These are phyloP conservation scores for Backusella macrospora DNA, from an alignment of 192 early-diverging fungal genomes.

Conservation along the genomic window DNA sequence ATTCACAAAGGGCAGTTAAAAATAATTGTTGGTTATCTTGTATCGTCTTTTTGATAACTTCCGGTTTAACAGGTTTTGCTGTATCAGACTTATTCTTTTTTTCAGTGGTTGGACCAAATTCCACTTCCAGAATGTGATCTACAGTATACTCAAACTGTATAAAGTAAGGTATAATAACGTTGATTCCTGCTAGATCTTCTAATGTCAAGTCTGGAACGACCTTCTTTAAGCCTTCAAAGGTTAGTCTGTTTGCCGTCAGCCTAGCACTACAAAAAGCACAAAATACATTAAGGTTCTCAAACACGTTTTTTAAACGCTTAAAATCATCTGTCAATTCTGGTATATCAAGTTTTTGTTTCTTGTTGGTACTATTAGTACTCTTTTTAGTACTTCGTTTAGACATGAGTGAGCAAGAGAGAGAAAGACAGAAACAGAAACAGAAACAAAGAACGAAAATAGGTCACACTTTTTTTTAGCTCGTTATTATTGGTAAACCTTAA, in stretches of 20 bases:
- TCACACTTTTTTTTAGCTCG: not conserved
- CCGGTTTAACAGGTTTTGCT: not conserved
- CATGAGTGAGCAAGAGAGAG: not conserved
- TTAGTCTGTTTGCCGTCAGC: slow-evolving; percentile 10
- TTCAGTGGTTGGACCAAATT: not conserved
- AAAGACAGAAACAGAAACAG: not conserved
- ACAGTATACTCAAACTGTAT: not conserved
- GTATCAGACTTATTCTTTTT: not conserved
- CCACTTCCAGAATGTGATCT: not conserved
- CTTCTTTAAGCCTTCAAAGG: slow-evolving; percentile 21
- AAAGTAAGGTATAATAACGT: slow-evolving; percentile 22
- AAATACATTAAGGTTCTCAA: slow-evolving; percentile 22
- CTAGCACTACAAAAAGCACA: slow-evolving; percentile 34
- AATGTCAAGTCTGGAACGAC: slow-evolving; percentile 21
- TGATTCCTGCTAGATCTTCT: slow-evolving; percentile 37
- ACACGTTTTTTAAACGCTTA: slow-evolving; percentile 8
- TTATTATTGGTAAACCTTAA: slow-evolving; percentile 8
- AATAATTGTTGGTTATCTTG: not conserved
- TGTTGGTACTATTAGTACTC: not conserved
- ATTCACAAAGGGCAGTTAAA: not conserved
- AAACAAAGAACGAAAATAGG: not conserved
- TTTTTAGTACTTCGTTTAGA: slow-evolving; percentile 16
- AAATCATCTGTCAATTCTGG: not conserved
- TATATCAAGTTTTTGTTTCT: not conserved
- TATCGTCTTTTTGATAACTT: not conserved